Percentiles rank a stretch among this genome's conserved stretches.
phyloP scores from a whole-genome alignment of 2,329 filamentous ascomycete genomes.

The Capronia americana region DNA sequence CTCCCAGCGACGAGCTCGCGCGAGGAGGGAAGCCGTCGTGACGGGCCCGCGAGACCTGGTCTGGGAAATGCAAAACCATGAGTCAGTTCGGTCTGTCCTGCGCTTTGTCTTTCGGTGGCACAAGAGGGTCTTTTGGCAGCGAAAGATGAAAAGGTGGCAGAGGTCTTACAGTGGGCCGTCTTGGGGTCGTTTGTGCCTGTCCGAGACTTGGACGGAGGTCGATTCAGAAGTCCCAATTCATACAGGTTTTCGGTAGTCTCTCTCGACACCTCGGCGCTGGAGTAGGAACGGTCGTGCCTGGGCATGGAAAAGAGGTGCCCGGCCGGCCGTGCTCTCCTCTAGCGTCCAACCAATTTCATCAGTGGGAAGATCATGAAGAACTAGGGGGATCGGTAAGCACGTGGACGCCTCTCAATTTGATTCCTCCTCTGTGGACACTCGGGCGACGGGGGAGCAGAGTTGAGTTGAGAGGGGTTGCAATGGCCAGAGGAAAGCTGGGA shows the following conservation, averaged over 20 bases:
- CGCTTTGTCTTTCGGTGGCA: slow-evolving; percentile 14
- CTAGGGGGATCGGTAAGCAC: slow-evolving; percentile 29
- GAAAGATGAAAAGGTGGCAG: slow-evolving; percentile 15
- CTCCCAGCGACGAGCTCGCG: slow-evolving; percentile 29
- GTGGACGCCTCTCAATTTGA: slow-evolving; percentile 31
- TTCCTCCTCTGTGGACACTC: slow-evolving; percentile 17
- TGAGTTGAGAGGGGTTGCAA: slow-evolving; percentile 24
- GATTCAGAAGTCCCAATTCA: slow-evolving; percentile 39
- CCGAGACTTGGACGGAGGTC: slow-evolving; percentile 33
- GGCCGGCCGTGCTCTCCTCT: slow-evolving; percentile 32
- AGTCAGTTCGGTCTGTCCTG: slow-evolving; percentile 29
- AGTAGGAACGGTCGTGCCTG: slow-evolving; percentile 36
- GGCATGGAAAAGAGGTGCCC: slow-evolving; percentile 37
- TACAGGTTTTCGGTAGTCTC: slow-evolving; percentile 39
- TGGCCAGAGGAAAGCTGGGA: slow-evolving; percentile 20
- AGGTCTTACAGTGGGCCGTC: slow-evolving; percentile 35
- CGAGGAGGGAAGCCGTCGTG: slow-evolving; percentile 34
- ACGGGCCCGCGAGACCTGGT: slow-evolving; percentile 33
- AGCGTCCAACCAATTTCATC: slow-evolving; percentile 37
- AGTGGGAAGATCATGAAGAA: slow-evolving; percentile 22
- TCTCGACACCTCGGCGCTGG: slow-evolving; percentile 32
- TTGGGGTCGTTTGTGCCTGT: slow-evolving; percentile 27
- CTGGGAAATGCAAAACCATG: slow-evolving; percentile 34
- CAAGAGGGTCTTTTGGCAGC: not conserved
- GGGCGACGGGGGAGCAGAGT: slow-evolving; percentile 18